phyloP scores from a whole-genome alignment of 176 grass and related monocot species.

The Zoysia pacifica region DNA sequence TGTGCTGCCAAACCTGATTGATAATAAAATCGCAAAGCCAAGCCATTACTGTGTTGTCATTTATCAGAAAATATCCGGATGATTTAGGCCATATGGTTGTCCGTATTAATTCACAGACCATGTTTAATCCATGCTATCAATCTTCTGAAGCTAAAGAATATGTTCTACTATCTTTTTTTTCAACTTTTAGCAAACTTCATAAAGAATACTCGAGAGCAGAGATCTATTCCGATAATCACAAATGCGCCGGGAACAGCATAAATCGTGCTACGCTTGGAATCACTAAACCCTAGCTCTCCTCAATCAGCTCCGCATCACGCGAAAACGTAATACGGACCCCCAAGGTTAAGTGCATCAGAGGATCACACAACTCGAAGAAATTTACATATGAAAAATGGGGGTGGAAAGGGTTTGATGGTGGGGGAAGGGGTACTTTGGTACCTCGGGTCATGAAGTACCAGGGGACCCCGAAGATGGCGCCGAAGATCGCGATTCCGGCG shows the following conservation, averaged over 20 bases:
- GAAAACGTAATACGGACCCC: background rate
- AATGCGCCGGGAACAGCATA: background rate
- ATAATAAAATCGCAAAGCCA: background rate
- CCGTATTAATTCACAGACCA: background rate
- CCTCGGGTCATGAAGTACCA: conserved; percentile 88
- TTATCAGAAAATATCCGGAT: background rate
- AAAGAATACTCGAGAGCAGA: background rate
- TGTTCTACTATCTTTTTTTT: background rate
- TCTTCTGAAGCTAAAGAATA: conserved; percentile 21
- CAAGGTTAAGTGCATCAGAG: conserved; percentile 6
- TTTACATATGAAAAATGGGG: background rate
- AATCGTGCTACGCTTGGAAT: background rate
- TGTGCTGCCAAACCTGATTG: background rate
- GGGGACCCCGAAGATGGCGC: conserved; percentile 68
- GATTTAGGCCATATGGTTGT: background rate
- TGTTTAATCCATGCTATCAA: background rate
- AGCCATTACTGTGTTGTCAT: background rate
- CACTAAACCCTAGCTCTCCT: conserved; percentile 38
- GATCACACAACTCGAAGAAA: background rate
- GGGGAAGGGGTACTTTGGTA: conserved; percentile 13
- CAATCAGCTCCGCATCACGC: background rate
- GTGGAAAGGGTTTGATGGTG: background rate
- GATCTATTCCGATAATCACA: background rate
- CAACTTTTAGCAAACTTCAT: background rate
- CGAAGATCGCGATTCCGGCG: conserved; percentile 73